phyloP scores from a whole-genome alignment of 148 eudicot species.

The Arbutus unedo region DNA sequence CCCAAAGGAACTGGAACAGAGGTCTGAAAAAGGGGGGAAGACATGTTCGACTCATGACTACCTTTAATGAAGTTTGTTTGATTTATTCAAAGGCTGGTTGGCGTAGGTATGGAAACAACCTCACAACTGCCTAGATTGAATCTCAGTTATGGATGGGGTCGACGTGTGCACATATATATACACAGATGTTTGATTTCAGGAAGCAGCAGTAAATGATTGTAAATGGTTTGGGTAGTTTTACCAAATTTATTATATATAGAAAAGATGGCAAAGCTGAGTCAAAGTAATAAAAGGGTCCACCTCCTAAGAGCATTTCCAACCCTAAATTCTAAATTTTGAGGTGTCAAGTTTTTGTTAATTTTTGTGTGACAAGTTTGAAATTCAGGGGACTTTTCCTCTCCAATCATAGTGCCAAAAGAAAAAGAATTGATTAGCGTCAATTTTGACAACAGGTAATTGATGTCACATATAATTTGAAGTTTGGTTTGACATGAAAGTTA shows the following conservation, averaged over 20 bases:
- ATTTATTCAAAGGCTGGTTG: background rate
- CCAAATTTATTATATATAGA: background rate
- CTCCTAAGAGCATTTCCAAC: background rate
- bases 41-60: background rate
- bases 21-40: background rate
- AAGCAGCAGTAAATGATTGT: background rate
- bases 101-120: slow-evolving; percentile 1
- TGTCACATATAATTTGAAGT: too few species aligned
- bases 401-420: too few species aligned
- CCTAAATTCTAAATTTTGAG: too few species aligned
- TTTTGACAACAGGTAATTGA: too few species aligned
- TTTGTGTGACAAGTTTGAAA: too few species aligned
- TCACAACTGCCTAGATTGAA: slow-evolving; percentile 4
- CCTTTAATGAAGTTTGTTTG: background rate
- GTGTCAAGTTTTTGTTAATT: too few species aligned
- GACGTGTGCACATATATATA: background rate
- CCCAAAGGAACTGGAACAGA: background rate
- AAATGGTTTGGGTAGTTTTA: background rate
- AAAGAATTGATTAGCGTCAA: too few species aligned
- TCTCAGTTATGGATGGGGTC: background rate
- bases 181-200: background rate
- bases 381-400: too few species aligned
- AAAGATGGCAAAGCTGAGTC: background rate
- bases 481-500: too few species aligned
- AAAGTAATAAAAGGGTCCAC: background rate